Base-by-base conservation (phyloP, 208 protist species). In the Wallacemonas sp. region DNA sequence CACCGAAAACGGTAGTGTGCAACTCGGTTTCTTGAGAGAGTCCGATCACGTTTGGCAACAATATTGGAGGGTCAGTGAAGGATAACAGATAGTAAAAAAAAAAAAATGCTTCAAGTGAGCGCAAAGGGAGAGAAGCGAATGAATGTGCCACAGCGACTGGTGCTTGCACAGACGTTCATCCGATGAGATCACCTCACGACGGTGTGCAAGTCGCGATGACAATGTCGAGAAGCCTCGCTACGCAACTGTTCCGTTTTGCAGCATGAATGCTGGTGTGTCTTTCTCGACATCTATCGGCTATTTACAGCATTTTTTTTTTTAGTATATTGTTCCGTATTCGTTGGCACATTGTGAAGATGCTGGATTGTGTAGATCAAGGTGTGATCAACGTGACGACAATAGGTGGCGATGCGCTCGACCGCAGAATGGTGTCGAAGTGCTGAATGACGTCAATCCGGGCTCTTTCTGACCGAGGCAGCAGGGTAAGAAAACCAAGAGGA, bases 401-500 rank as follows among this genome's bases (percentile, higher is more conserved):
- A 4, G 51, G 51, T 21, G 51, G 51, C 27, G 51, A 31, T 8
- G 19, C 0, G 47, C 21, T 9, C 19, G 30, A 14, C 51, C 51
- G 28, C 28, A 58, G 17, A 5, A 58, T 6, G 4, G 15, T 34
- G 30, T 58, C 51, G 22, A 58, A 58, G 51, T 77, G 46, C 17
- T 69, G 55, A 30, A 67, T 68, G 1, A 76, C 62, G 4, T 59
- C 3, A 26, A 77, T 24, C 34, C 62, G 17, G 6, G 26, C 8
- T 22, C 14, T 21, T 9, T 60, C 39, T 42, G 64, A 56, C 51
- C 19, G 63, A 21, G 58, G 45, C 28, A 66, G 12, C 5, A 63
- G 53, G 19, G 72, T 47, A 58, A 87, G 86, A 1, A 95, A 60
- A 21, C 79, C 62, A 17, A 95, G 42, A 4, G 79, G 79, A 21